These are phyloP conservation scores for Phellopilus nigrolimitatus DNA, from an alignment of 1,284 basidiomycete species.

Conservation along the genomic window DNA sequence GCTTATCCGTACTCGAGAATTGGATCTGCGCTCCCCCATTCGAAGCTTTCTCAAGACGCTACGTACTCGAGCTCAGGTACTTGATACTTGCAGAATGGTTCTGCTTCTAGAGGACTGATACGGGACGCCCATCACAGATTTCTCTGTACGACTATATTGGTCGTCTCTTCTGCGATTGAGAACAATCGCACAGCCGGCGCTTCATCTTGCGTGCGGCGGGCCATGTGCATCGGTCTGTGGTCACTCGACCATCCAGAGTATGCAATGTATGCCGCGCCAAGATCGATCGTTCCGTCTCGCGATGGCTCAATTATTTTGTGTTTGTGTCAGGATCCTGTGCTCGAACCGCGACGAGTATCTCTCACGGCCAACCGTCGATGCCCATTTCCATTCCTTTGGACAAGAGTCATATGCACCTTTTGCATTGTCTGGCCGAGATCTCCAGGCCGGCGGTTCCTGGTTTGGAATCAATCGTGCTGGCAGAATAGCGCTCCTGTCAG, in stretches of 20 bases:
- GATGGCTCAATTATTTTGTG: background rate
- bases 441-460: slow-evolving; percentile 73
- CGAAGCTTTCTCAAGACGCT: too few species aligned
- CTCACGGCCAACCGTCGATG: slow-evolving; percentile 57
- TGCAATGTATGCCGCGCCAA: slow-evolving; percentile 53
- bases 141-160: too few species aligned
- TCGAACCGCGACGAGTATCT: slow-evolving; percentile 75
- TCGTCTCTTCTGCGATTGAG: too few species aligned
- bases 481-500: slow-evolving; percentile 66
- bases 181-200: too few species aligned
- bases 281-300: slow-evolving; percentile 1
- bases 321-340: slow-evolving; percentile 54
- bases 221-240: slow-evolving; percentile 78
- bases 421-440: slow-evolving; percentile 68
- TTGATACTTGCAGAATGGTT: too few species aligned
- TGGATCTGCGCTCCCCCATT: too few species aligned
- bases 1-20: too few species aligned
- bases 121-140: too few species aligned
- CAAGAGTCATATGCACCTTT: slow-evolving; percentile 26
- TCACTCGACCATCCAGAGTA: slow-evolving; percentile 70
- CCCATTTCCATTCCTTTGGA: slow-evolving; percentile 45
- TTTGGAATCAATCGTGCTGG: slow-evolving; percentile 63
- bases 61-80: too few species aligned
- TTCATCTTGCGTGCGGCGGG: slow-evolving; percentile 25
- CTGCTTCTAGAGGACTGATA: too few species aligned